These are phyloP conservation scores for Candida peoriensis DNA, from an alignment of 805 yeast species.

Conservation along the genomic window DNA sequence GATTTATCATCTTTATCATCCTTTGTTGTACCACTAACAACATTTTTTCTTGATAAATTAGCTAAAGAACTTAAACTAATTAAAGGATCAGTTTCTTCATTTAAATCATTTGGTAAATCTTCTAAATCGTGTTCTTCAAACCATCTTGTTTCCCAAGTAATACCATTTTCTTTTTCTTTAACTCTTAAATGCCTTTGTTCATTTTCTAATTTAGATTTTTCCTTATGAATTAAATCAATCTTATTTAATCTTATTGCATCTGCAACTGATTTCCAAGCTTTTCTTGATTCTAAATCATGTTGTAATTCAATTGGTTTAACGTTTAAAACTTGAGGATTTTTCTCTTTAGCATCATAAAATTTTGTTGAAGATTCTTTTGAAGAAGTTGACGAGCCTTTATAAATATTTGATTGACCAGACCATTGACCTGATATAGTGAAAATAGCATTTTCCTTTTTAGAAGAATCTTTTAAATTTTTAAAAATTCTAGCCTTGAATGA, in stretches of 20 bases:
- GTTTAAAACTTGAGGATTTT: slow-evolving; percentile 46
- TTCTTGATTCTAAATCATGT: slow-evolving; percentile 74
- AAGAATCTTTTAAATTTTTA: slow-evolving; percentile 44
- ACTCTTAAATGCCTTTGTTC: slow-evolving; percentile 79
- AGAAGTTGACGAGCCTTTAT: slow-evolving; percentile 47
- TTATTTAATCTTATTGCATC: slow-evolving; percentile 75
- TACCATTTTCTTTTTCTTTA: slow-evolving; percentile 60
- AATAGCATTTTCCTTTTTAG: slow-evolving; percentile 56
- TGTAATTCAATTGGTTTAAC: slow-evolving; percentile 86
- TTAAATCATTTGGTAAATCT: slow-evolving; percentile 19
- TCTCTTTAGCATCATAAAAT: slow-evolving; percentile 60
- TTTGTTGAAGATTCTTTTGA: slow-evolving; percentile 40
- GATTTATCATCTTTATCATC: slow-evolving; percentile 50
- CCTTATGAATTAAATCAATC: slow-evolving; percentile 66
- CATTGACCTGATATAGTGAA: slow-evolving; percentile 89
- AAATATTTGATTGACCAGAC: slow-evolving; percentile 71
- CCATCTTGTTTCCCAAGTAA: slow-evolving; percentile 78
- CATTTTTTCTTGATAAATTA: slow-evolving; percentile 55
- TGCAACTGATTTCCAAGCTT: slow-evolving; percentile 88
- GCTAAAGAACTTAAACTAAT: slow-evolving; percentile 41
- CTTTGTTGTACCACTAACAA: slow-evolving; percentile 58
- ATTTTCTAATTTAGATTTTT: slow-evolving; percentile 77
- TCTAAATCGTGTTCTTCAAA: slow-evolving; percentile 49
- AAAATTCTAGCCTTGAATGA: slow-evolving; percentile 81
- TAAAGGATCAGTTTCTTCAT: slow-evolving; percentile 34